Evolutionary conservation across 805 yeast genomes (phyloP).

Genomic region (Metschnikowia cubensis): DNA sequence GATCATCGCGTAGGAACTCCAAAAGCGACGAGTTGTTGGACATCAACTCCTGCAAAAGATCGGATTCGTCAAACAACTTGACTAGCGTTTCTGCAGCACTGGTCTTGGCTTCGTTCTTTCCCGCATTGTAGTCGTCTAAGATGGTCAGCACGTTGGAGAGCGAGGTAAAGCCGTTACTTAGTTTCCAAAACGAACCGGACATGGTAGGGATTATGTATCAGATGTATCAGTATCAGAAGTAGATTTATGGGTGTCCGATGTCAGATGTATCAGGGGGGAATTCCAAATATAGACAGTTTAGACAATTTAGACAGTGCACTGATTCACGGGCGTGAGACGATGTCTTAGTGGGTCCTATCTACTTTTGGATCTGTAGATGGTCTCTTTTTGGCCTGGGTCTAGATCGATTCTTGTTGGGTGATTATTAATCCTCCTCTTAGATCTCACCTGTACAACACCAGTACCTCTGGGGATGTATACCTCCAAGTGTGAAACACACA

Average conservation of each 20-base stretch:
- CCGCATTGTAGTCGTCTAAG: conserved; percentile 30
- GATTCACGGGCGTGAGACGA: no score
- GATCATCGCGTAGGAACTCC: conserved; percentile 60
- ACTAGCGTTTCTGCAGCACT: conserved; percentile 25
- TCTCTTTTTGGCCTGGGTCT: no score
- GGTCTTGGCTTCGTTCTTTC: conserved; percentile 11
- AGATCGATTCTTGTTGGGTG: no score
- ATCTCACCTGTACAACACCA: no score
- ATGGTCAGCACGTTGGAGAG: conserved; percentile 38
- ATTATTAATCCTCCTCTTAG: no score
- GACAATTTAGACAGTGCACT: no score
- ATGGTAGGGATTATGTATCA: conserved; percentile 14
- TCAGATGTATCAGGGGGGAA: neutral
- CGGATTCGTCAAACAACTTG: conserved; percentile 40
- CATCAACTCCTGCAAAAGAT: conserved; percentile 50
- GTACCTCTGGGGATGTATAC: no score
- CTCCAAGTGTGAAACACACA: no score
- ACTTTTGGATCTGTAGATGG: no score
- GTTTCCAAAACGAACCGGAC: conserved; percentile 49
- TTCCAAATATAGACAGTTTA: no score
- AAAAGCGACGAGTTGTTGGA: conserved; percentile 72
- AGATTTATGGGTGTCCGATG: neutral
- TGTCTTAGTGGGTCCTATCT: no score
- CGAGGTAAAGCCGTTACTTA: conserved; percentile 44
- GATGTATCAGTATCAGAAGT: neutral